A percentile compares a stretch with the other conserved stretches of the same genome.
phyloP scores from a whole-genome alignment of 345 rosid species.

The Eucalyptus erythrocorys region DNA sequence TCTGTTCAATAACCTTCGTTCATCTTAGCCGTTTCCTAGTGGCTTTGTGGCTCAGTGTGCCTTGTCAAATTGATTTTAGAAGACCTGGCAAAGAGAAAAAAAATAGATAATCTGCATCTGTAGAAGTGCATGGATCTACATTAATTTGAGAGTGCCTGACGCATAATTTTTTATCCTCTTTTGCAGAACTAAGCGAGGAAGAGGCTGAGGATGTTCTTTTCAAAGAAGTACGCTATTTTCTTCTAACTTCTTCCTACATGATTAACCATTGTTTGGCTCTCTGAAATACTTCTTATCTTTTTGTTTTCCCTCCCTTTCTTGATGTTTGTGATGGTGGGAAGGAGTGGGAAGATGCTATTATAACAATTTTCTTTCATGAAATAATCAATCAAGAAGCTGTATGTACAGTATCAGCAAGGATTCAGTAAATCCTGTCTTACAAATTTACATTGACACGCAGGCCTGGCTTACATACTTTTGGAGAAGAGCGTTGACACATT shows the following conservation, averaged over 20 bases:
- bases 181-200: slow-evolving; percentile 57
- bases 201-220: slow-evolving; percentile 90
- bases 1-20: not conserved
- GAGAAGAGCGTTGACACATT: slow-evolving; percentile 35
- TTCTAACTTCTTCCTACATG: not conserved
- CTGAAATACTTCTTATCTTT: not conserved
- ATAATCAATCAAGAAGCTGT: not conserved
- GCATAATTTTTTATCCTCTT: not conserved
- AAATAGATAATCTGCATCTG: not conserved
- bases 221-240: slow-evolving; percentile 44
- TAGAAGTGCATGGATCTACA: not conserved
- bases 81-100: not conserved
- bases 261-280: not conserved
- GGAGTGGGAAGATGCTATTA: not conserved
- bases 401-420: not conserved
- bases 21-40: not conserved
- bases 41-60: not conserved
- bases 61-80: not conserved
- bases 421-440: not conserved
- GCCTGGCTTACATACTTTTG: slow-evolving; percentile 49
- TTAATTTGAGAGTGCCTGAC: not conserved
- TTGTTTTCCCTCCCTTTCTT: not conserved
- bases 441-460: slow-evolving; percentile 1
- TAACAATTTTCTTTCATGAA: not conserved
- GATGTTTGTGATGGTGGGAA: not conserved